Percentiles rank a stretch among this genome's conserved stretches.
Conservation (phyloP, 176 grass and related monocot genomes). For the Olyra latifolia region DNA sequence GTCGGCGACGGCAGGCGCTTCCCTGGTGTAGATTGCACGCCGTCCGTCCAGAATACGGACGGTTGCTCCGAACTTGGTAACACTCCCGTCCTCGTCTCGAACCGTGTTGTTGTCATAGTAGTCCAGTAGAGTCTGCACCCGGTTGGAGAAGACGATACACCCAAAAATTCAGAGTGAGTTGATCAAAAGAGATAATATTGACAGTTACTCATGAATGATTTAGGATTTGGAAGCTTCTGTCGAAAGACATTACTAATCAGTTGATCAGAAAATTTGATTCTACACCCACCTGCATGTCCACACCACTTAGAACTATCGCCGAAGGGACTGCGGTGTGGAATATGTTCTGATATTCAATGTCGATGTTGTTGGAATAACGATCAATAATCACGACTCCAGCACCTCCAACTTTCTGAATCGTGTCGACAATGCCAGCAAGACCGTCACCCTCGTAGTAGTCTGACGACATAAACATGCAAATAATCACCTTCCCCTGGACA, state of each 20-base stretch:
- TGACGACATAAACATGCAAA: conserved; percentile 44
- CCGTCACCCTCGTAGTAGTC: conserved; percentile 31
- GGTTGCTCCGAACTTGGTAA: conserved; percentile 52
- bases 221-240: background rate
- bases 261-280: background rate
- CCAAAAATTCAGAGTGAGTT: background rate
- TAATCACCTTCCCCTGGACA: conserved; percentile 70
- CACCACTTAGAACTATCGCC: conserved; percentile 43
- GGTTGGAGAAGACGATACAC: background rate
- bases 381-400: conserved; percentile 64
- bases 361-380: conserved; percentile 21
- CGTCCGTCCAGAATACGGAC: conserved; percentile 66
- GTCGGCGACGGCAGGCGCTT: conserved; percentile 51
- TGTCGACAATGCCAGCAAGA: conserved; percentile 34
- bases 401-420: conserved; percentile 58
- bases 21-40: conserved; percentile 57
- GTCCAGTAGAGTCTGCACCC: conserved; percentile 43
- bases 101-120: conserved; percentile 68
- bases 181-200: no score
- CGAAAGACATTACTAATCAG: background rate
- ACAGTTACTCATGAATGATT: background rate
- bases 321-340: conserved; percentile 52
- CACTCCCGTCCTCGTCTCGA: conserved; percentile 28
- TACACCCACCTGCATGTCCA: conserved; percentile 43
- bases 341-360: conserved; percentile 40